Evolutionary conservation across 1,284 basidiomycete genomes (phyloP), one percentile per base, ranked within the genome.

Genomic region (Microbotryum violaceum): DNA sequence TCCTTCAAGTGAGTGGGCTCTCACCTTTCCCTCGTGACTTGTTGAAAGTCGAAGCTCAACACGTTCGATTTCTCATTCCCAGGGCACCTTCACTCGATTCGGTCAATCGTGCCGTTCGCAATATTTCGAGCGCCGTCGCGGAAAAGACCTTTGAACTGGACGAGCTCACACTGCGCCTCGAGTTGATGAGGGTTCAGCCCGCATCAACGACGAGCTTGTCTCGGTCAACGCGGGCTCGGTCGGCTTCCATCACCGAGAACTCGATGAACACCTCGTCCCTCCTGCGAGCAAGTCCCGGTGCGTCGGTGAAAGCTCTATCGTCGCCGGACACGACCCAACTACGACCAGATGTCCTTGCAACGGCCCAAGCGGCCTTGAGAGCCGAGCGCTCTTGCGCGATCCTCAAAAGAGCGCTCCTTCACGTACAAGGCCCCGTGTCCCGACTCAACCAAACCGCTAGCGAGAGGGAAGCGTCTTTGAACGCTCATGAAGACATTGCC

Each of bases 71-170:
- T 21, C 48, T 18, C 14, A 4, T 42, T 58, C 31, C 60, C 70
- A 90, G 87, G 67, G 82, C 87, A 8, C 90, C 91, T 0, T 85
- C 88, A 12, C 75, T 93, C 52, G 90, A 91, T 70, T 87, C 87
- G 0, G 82, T 93, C 70, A 85, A 88, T 65, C 82, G 89, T 31
- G 88, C 88, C 0, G 87, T 86, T 69, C 83, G 86, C 53, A 92
- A 92, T 73, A 89, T 93, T 66, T 86, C 87, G 54, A 69, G 71
- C 10, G 75, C 75, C 16, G 76, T 78, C 57, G 78, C 81, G 37
- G 83, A 85, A 63, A 85, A 88, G 74, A 77, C 78, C 1, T 75
- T 79, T 49, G 83, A 86, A 44, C 76, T 91, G 33, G 77, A 81
- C 27, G 74, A 76, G 3, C 78, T 91, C 23, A 75, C 81, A 1